phyloP scores from a whole-genome alignment of 305 asterid genomes.

The Striga hermonthica region DNA sequence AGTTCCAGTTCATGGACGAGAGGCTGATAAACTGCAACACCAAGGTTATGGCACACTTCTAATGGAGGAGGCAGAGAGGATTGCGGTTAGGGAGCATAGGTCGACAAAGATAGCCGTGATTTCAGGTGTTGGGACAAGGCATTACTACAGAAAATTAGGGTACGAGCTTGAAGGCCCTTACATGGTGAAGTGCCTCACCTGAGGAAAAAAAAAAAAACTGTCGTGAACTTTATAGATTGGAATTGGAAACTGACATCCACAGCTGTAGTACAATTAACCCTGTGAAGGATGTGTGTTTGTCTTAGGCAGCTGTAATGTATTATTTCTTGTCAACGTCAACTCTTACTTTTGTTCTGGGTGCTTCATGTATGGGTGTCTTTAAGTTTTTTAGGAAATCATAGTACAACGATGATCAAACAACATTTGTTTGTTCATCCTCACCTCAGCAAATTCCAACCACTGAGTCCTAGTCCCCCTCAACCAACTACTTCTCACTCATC shows the following conservation, averaged over 20 bases:
- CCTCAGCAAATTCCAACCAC: too few species aligned
- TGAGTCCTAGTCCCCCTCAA: too few species aligned
- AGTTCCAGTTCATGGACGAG: slow-evolving; percentile 96
- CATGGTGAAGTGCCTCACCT: slow-evolving; percentile 78
- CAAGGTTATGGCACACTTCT: slow-evolving; percentile 91
- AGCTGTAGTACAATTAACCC: neutral
- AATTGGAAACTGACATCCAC: neutral
- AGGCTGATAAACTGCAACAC: slow-evolving; percentile 87
- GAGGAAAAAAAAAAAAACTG: slow-evolving; percentile 7
- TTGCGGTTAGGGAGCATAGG: slow-evolving; percentile 76
- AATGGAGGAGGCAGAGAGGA: slow-evolving; percentile 93
- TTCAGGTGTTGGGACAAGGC: slow-evolving; percentile 96
- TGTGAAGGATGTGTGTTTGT: slow-evolving; percentile 15
- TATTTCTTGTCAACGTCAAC: neutral
- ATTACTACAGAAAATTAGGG: slow-evolving; percentile 91
- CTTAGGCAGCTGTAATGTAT: neutral
- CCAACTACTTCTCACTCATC: too few species aligned
- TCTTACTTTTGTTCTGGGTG: neutral
- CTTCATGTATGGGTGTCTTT: neutral
- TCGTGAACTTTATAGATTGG: neutral
- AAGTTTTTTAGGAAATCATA: neutral
- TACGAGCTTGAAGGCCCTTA: slow-evolving; percentile 98
- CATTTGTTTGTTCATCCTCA: too few species aligned
- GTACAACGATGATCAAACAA: too few species aligned
- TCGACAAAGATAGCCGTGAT: slow-evolving; percentile 83